These are phyloP conservation scores for Aspergillus nidulans DNA, from an alignment of 495 filamentous ascomycete species.

Conservation along the genomic window DNA sequence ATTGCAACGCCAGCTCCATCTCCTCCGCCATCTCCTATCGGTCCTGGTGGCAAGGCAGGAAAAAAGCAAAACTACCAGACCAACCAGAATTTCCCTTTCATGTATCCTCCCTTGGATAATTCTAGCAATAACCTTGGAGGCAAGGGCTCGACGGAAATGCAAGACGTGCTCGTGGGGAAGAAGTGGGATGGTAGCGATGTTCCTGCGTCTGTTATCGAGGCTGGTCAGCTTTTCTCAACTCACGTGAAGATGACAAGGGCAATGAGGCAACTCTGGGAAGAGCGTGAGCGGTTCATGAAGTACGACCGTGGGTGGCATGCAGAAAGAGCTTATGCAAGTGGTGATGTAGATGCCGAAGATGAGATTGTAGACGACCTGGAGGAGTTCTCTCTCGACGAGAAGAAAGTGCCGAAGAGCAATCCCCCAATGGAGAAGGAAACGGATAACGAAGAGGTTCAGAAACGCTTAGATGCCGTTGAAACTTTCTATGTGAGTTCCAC, in stretches of 20 bases:
- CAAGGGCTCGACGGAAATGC: constrained; percentile 70
- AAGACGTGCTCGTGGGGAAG: constrained; percentile 70
- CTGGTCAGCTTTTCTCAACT: constrained; percentile 85
- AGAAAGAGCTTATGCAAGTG: constrained; percentile 49
- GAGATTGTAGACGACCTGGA: constrained; percentile 23
- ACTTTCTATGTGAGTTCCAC: constrained; percentile 68
- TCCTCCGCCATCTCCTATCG: constrained; percentile 85
- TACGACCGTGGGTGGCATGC: constrained; percentile 84
- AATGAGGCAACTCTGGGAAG: constrained; percentile 91
- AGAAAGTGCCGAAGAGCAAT: constrained; percentile 26
- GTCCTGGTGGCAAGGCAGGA: constrained; percentile 81
- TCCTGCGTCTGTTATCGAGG: constrained; percentile 87
- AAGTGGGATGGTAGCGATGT: constrained; percentile 90
- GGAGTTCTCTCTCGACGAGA: constrained; percentile 24
- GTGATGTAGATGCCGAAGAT: constrained; percentile 38
- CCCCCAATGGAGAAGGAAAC: constrained; percentile 50
- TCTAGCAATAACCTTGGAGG: constrained; percentile 80
- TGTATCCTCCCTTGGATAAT: constrained; percentile 87
- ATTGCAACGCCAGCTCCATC: constrained; percentile 98
- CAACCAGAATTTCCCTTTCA: constrained; percentile 96
- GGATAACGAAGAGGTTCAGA: constrained; percentile 51
- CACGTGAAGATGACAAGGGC: constrained; percentile 86
- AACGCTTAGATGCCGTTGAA: constrained; percentile 70
- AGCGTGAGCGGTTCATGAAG: constrained; percentile 83
- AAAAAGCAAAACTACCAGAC: constrained; percentile 99